Evolutionary conservation across 2,329 filamentous ascomycete genomes (phyloP).

Genomic region (Trichoderma oligosporum): DNA sequence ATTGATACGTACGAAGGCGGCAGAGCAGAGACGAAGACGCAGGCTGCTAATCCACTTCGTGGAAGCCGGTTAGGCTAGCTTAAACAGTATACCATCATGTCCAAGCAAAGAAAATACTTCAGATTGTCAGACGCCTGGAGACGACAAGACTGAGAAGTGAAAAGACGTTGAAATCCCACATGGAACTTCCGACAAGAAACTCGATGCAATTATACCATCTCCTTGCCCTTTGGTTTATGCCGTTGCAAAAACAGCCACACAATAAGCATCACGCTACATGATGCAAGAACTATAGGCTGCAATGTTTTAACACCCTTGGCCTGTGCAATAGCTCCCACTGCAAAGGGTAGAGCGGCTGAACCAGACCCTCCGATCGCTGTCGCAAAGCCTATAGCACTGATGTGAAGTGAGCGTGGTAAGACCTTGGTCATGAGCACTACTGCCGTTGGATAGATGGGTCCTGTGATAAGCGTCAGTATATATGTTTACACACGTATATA

Average conservation of each 20-base stretch:
- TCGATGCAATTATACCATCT: no score
- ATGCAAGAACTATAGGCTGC: slow-evolving; percentile 17
- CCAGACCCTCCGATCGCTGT: slow-evolving; percentile 73
- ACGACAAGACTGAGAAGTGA: no score
- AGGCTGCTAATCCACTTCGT: no score
- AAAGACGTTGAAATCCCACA: no score
- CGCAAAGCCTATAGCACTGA: slow-evolving; percentile 76
- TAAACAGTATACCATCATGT: no score
- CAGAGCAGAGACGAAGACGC: no score
- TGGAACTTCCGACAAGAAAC: no score
- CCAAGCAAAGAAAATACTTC: no score
- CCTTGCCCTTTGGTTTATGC: slow-evolving; percentile 11
- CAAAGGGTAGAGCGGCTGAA: slow-evolving; percentile 63
- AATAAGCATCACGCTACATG: neutral
- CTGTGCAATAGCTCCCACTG: slow-evolving; percentile 64
- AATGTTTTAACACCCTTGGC: slow-evolving; percentile 53
- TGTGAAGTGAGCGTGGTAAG: slow-evolving; percentile 68
- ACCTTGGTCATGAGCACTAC: slow-evolving; percentile 72
- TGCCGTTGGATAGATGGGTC: slow-evolving; percentile 72
- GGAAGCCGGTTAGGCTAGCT: no score
- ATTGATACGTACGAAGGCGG: no score
- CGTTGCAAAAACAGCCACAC: slow-evolving; percentile 9
- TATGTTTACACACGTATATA: neutral
- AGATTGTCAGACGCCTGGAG: no score
- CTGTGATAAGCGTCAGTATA: slow-evolving; percentile 51